These are phyloP conservation scores for Zanthoxylum bungeanum DNA, from an alignment of 345 rosid species.

Conservation along the genomic window DNA sequence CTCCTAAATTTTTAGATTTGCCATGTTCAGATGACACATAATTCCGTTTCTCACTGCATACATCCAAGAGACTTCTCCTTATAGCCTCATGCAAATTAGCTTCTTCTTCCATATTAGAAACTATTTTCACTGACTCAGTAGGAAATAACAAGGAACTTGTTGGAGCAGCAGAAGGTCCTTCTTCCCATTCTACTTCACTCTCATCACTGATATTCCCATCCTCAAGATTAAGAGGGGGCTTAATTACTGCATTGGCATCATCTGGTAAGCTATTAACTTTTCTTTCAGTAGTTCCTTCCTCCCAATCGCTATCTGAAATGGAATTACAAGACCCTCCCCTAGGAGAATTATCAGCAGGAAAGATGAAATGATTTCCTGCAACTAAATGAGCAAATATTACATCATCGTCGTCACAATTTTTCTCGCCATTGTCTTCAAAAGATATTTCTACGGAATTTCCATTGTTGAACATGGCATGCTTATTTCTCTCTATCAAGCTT, in stretches of 20 bases:
- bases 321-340: constrained; percentile 33
- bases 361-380: constrained; percentile 46
- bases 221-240: constrained; percentile 22
- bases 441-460: constrained; percentile 59
- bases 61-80: constrained; percentile 73
- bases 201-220: constrained; percentile 40
- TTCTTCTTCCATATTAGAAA: constrained; percentile 71
- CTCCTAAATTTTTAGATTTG: constrained; percentile 15
- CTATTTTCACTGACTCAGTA: constrained; percentile 27
- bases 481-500: constrained; percentile 32
- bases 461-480: constrained; percentile 24
- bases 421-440: constrained; percentile 60
- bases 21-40: constrained; percentile 16
- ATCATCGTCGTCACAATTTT: constrained; percentile 44
- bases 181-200: constrained; percentile 72
- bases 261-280: constrained; percentile 19
- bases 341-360: constrained; percentile 39
- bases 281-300: constrained; percentile 41
- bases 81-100: constrained; percentile 86
- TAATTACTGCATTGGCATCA: constrained; percentile 28
- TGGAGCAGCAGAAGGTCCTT: constrained; percentile 34
- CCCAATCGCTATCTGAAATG: constrained; percentile 73
- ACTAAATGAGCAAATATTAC: constrained; percentile 73
- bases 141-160: constrained; percentile 22
- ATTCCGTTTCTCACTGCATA: constrained; percentile 26